Evolutionary conservation across 306 rosid genomes (phyloP).

Genomic region (Castanea mollissima): DNA sequence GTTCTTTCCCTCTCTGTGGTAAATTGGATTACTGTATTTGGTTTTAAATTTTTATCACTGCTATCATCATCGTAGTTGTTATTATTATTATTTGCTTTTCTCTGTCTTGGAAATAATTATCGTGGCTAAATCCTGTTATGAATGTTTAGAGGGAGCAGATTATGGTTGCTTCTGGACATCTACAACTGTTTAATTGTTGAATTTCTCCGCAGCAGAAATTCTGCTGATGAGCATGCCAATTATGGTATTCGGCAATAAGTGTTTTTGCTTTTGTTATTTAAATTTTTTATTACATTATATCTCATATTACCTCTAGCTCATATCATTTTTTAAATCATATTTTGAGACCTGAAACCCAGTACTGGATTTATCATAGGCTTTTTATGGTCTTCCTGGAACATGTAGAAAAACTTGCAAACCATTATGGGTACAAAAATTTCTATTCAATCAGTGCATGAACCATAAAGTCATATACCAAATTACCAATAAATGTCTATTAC

Average conservation of each 20-base stretch:
- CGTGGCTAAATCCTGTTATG: conserved; percentile 21
- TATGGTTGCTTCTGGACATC: conserved; percentile 98
- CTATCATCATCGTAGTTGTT: background rate
- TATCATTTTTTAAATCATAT: background rate
- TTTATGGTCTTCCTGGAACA: background rate
- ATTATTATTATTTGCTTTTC: background rate
- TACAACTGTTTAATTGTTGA: conserved; percentile 77
- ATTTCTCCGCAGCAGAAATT: conserved; percentile 86
- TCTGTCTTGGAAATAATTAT: conserved; percentile 4
- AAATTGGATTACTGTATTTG: conserved; percentile 21
- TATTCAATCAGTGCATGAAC: background rate
- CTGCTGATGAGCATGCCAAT: conserved; percentile 85
- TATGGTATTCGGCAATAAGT: conserved; percentile 93
- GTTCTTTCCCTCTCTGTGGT: conserved; percentile 95
- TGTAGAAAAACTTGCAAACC: background rate
- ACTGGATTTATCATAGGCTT: background rate
- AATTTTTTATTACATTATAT: background rate
- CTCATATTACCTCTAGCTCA: background rate
- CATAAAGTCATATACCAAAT: background rate
- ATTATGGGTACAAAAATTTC: background rate
- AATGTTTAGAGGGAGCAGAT: conserved; percentile 54
- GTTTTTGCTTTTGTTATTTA: conserved; percentile 2
- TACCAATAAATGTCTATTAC: background rate
- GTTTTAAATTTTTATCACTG: conserved; percentile 1
- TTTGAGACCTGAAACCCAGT: background rate